phyloP scores from a whole-genome alignment of 352 stramenopile genomes.

The Globisporangium nagaii region DNA sequence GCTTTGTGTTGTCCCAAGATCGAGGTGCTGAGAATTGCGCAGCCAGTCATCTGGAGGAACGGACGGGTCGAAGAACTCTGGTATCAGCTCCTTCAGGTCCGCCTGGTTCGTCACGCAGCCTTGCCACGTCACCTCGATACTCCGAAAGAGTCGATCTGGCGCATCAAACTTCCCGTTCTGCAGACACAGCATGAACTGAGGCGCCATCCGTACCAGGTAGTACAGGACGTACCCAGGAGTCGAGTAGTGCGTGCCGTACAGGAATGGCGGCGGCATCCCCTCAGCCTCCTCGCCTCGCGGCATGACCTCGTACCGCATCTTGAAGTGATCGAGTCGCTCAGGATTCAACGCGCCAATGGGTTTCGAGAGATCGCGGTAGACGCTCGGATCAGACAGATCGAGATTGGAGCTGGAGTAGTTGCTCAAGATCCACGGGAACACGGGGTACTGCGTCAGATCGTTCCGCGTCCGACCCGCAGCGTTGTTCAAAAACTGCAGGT shows the following conservation, averaged over 20 bases:
- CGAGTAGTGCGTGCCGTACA: constrained; percentile 95
- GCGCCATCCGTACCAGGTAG: constrained; percentile 96
- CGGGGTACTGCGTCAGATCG: constrained; percentile 93
- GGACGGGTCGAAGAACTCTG: constrained; percentile 95
- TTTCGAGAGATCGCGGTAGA: constrained; percentile 95
- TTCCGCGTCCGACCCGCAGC: constrained; percentile 82
- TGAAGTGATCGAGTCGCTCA: constrained; percentile 85
- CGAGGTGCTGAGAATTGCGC: constrained; percentile 93
- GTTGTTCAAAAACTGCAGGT: constrained; percentile 88
- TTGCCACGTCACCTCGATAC: constrained; percentile 91
- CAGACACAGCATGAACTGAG: constrained; percentile 94
- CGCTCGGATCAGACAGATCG: constrained; percentile 75
- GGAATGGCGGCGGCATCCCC: constrained; percentile 88
- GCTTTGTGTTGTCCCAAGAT: constrained; percentile 90
- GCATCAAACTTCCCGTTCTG: constrained; percentile 98
- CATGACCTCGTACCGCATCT: constrained; percentile 88
- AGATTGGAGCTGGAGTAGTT: constrained; percentile 86
- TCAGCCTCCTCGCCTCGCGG: constrained; percentile 70
- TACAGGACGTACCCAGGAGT: constrained; percentile 97
- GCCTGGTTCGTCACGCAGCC: constrained; percentile 77
- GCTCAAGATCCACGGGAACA: constrained; percentile 95
- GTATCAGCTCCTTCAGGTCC: constrained; percentile 99
- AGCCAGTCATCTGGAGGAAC: constrained; percentile 88
- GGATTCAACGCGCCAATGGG: constrained; percentile 92
- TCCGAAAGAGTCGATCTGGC: constrained; percentile 96